Percentiles rank a stretch among this genome's conserved stretches.
phyloP scores from a whole-genome alignment of 805 yeast species.

The Hemisphaericaspora nanyangensis region DNA sequence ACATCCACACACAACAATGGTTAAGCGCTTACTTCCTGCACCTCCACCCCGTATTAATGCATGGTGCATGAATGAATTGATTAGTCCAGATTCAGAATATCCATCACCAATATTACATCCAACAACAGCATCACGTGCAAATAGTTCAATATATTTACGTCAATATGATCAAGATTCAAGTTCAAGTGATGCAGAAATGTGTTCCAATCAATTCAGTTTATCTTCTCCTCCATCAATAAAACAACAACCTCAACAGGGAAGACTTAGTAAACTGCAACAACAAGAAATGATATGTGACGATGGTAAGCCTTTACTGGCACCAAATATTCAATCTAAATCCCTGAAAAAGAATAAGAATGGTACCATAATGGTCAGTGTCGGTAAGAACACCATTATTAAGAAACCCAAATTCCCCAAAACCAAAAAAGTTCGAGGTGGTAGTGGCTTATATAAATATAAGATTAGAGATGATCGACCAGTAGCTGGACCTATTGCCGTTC shows the following conservation, averaged over 20 bases:
- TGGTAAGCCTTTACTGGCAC: neutral
- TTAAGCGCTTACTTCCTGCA: conserved; percentile 9
- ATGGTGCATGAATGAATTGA: conserved; percentile 8
- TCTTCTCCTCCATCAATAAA: neutral
- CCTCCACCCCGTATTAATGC: conserved; percentile 10
- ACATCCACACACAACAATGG: no score
- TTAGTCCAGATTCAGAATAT: neutral
- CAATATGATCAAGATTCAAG: neutral
- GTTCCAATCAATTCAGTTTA: neutral
- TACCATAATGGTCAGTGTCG: conserved; percentile 4
- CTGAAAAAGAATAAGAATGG: neutral
- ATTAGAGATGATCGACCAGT: neutral
- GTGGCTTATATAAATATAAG: conserved; percentile 1
- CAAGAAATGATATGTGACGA: neutral
- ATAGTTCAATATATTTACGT: neutral
- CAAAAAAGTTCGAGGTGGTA: neutral
- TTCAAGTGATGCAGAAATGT: neutral
- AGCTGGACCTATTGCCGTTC: neutral
- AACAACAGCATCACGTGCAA: neutral
- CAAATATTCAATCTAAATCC: neutral
- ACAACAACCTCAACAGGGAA: neutral
- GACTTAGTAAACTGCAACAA: neutral
- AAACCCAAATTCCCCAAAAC: conserved; percentile 8
- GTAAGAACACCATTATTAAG: conserved; percentile 9
- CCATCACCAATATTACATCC: neutral